phyloP scores from a whole-genome alignment of 2,329 filamentous ascomycete species.

The Beauveria scarabaeidicola region DNA sequence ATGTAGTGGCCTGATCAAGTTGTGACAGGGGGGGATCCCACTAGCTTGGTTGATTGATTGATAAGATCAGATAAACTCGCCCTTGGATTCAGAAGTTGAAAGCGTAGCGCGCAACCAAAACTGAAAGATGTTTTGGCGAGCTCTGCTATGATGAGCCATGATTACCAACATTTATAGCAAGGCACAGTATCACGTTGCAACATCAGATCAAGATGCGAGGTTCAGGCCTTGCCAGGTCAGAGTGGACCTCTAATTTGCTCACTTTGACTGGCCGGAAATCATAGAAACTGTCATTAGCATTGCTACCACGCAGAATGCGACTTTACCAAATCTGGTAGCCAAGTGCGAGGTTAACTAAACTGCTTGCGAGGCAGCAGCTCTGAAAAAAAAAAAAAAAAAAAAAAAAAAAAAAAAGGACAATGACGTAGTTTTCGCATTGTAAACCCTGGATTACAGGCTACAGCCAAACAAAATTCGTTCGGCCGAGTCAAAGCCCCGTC shows the following conservation, averaged over 20 bases:
- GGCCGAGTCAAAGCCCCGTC: too few species aligned
- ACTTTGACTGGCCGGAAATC: too few species aligned
- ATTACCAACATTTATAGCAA: background rate
- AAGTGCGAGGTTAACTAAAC: background rate
- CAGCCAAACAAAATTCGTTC: too few species aligned
- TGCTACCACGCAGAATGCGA: background rate
- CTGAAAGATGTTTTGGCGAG: background rate
- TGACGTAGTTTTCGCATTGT: background rate
- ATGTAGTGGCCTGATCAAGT: slow-evolving; percentile 1
- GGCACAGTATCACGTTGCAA: too few species aligned
- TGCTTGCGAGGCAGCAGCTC: background rate
- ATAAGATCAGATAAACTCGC: background rate
- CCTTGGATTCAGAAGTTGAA: too few species aligned
- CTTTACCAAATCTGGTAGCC: background rate
- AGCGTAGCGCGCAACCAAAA: background rate
- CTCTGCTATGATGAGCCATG: slow-evolving; percentile 11
- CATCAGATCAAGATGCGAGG: too few species aligned
- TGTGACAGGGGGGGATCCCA: background rate
- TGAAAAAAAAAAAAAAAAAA: too few species aligned
- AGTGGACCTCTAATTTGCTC: too few species aligned
- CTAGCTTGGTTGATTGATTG: background rate
- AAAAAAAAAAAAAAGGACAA: background rate
- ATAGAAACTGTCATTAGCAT: too few species aligned
- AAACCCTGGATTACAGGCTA: background rate
- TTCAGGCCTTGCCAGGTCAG: too few species aligned